These are phyloP conservation scores for Fusarium avenaceum DNA, from an alignment of 2,329 filamentous ascomycete species.

Conservation along the genomic window DNA sequence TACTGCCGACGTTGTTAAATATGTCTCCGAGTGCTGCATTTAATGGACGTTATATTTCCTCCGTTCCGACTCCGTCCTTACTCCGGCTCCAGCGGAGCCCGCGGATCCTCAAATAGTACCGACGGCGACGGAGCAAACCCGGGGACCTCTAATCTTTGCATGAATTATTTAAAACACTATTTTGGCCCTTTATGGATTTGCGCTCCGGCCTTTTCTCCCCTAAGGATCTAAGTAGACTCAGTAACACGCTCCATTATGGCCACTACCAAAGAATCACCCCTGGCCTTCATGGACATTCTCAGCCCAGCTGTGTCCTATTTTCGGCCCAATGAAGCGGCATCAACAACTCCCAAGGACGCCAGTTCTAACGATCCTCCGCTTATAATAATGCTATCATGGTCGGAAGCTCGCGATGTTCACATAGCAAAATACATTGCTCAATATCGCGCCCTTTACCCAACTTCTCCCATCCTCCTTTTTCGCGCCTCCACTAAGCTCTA, in stretches of 20 bases:
- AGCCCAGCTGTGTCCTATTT: slow-evolving; percentile 56
- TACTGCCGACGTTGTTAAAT: background rate
- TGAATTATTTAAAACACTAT: background rate
- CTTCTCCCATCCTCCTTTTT: slow-evolving; percentile 62
- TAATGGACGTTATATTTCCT: slow-evolving; percentile 15
- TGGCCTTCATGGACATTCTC: slow-evolving; percentile 57
- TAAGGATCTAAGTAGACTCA: background rate
- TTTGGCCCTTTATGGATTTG: background rate
- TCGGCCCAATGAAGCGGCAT: slow-evolving; percentile 10
- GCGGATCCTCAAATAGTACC: slow-evolving; percentile 32
- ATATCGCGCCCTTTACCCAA: slow-evolving; percentile 61
- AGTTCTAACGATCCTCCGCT: slow-evolving; percentile 57
- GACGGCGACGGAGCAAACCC: slow-evolving; percentile 17
- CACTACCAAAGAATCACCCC: slow-evolving; percentile 39
- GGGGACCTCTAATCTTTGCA: background rate
- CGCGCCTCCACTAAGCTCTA: slow-evolving; percentile 57
- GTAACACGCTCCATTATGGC: slow-evolving; percentile 44
- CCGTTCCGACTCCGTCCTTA: slow-evolving; percentile 8
- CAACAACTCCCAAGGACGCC: background rate
- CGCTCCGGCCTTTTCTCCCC: background rate
- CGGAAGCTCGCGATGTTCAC: slow-evolving; percentile 64
- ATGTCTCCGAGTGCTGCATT: slow-evolving; percentile 12
- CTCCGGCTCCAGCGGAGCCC: slow-evolving; percentile 32
- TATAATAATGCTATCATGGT: slow-evolving; percentile 64
- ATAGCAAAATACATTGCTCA: slow-evolving; percentile 65